Evolutionary conservation across 2,329 filamentous ascomycete genomes (phyloP).

Genomic region (Ilyonectria robusta): DNA sequence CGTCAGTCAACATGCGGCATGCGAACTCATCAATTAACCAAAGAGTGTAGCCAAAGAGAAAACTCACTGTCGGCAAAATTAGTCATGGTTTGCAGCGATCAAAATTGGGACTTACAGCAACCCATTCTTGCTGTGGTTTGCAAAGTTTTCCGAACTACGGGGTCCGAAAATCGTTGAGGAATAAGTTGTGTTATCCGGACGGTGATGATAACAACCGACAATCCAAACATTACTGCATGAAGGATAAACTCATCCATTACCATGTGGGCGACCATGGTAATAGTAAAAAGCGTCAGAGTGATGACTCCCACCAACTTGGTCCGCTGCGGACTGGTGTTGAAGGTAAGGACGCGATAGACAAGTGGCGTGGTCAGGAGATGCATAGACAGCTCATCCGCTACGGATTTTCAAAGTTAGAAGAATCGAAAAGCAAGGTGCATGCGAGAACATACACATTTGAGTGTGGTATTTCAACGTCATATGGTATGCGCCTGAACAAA

Average conservation of each 20-base stretch:
- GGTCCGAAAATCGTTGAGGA: slow-evolving; percentile 50
- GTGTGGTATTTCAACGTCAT: slow-evolving; percentile 55
- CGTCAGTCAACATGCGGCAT: slow-evolving; percentile 48
- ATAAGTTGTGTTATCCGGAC: slow-evolving; percentile 50
- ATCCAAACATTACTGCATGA: slow-evolving; percentile 54
- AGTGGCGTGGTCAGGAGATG: slow-evolving; percentile 59
- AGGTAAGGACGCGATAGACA: slow-evolving; percentile 57
- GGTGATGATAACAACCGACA: slow-evolving; percentile 54
- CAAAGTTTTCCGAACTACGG: slow-evolving; percentile 34
- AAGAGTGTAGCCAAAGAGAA: slow-evolving; percentile 55
- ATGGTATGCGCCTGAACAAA: slow-evolving; percentile 52
- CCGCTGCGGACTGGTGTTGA: slow-evolving; percentile 46
- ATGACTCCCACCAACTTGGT: slow-evolving; percentile 43
- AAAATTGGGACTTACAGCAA: slow-evolving; percentile 26
- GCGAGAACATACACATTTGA: slow-evolving; percentile 50
- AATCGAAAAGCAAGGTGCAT: rapidly evolving
- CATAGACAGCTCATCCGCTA: slow-evolving; percentile 59
- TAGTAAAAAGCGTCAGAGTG: slow-evolving; percentile 43
- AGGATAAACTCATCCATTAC: slow-evolving; percentile 59
- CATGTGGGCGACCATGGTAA: slow-evolving; percentile 59
- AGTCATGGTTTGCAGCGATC: rapidly evolving
- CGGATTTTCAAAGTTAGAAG: slow-evolving; percentile 12
- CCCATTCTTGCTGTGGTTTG: slow-evolving; percentile 40
- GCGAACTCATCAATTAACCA: slow-evolving; percentile 57
- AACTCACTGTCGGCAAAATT: slow-evolving; percentile 46